phyloP scores from a whole-genome alignment of 177 flowering plant species.

The Vitis hybrid region DNA sequence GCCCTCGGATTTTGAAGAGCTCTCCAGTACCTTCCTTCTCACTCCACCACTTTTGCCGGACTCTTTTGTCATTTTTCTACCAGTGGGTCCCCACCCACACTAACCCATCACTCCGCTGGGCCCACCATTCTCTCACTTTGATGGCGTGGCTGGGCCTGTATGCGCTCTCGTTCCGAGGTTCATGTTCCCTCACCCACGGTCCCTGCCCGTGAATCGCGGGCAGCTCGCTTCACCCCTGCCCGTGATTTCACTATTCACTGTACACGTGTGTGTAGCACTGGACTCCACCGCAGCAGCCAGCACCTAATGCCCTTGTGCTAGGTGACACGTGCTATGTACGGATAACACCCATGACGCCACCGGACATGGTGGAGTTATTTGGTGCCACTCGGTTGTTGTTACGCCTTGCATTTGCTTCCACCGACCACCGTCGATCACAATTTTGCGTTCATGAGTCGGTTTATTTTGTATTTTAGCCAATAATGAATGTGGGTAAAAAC shows the following conservation, averaged over 20 bases:
- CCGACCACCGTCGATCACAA: too few relatives aligned
- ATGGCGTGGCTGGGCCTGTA: not conserved
- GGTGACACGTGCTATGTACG: too few relatives aligned
- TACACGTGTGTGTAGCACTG: slow-evolving; percentile 22
- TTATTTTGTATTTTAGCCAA: too few relatives aligned
- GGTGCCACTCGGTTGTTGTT: too few relatives aligned
- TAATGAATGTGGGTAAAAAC: too few relatives aligned
- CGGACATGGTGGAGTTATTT: too few relatives aligned
- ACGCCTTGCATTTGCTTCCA: too few relatives aligned
- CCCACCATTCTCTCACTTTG: not conserved
- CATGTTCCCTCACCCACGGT: slow-evolving; percentile 17
- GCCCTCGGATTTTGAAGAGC: too few relatives aligned
- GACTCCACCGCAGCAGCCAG: slow-evolving; percentile 17
- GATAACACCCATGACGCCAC: too few relatives aligned
- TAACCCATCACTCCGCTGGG: slow-evolving; percentile 10
- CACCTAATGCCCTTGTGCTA: not conserved
- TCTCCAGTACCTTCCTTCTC: not conserved
- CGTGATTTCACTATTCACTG: not conserved
- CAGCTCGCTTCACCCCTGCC: slow-evolving; percentile 2
- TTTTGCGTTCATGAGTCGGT: too few relatives aligned
- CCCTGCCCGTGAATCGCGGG: slow-evolving; percentile 20
- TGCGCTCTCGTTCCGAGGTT: slow-evolving; percentile 22
- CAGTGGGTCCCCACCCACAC: too few relatives aligned
- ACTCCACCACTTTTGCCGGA: slow-evolving; percentile 20
- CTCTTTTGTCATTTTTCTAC: slow-evolving; percentile 19